Conservation (phyloP, 495 filamentous ascomycete species). For the Articulospora tetracladia region DNA sequence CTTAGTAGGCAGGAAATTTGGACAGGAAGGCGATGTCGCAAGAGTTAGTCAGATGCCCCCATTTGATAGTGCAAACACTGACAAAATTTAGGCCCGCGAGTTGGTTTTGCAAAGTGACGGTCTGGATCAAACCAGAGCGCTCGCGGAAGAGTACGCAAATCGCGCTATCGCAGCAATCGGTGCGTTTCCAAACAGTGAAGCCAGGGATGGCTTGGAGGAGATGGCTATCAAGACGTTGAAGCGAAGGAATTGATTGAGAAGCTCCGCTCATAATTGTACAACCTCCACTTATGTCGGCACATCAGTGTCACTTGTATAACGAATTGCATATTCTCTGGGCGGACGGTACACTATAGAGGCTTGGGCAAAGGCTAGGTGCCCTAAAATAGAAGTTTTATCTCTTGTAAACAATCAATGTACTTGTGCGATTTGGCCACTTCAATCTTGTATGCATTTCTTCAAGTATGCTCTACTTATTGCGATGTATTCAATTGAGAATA, state of each 20-base stretch:
- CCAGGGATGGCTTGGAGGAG: conserved; percentile 83
- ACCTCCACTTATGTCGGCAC: conserved; percentile 17
- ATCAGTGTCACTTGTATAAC: conserved; percentile 19
- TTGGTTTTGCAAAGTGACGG: conserved; percentile 80
- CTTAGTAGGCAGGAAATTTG: conserved; percentile 89
- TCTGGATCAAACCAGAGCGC: conserved; percentile 80
- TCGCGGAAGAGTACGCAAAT: conserved; percentile 87
- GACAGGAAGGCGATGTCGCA: conserved; percentile 74
- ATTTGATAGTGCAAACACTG: neutral
- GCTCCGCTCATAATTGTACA: conserved; percentile 7
- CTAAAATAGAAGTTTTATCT: conserved; percentile 17
- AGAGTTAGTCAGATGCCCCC: conserved; percentile 50
- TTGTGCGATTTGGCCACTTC: too few relatives aligned
- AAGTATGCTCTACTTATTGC: too few relatives aligned
- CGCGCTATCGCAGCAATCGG: conserved; percentile 80
- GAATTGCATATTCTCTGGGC: neutral
- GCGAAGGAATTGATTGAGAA: conserved; percentile 64
- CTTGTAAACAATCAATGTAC: neutral
- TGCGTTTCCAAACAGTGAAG: conserved; percentile 84
- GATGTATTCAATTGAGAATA: too few relatives aligned
- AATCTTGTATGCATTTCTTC: too few relatives aligned
- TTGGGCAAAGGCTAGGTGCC: neutral
- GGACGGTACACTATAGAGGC: conserved; percentile 10
- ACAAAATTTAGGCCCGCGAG: conserved; percentile 64
- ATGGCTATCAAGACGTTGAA: conserved; percentile 92